Evolutionary conservation across 129 eudicot species (phyloP).

Genomic region (Silybum marianum): DNA sequence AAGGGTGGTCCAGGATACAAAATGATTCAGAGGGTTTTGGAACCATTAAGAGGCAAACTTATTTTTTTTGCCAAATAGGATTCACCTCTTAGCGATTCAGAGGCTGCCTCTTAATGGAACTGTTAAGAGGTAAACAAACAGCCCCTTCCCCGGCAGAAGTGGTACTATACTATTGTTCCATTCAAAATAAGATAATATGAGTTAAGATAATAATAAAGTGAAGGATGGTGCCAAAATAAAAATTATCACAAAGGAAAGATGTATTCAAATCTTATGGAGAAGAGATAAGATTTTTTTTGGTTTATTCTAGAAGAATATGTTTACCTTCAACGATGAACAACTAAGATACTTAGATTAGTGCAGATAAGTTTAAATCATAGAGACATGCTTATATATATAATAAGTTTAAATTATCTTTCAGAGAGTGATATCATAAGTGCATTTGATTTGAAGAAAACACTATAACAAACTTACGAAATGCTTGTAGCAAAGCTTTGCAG

Average conservation of each 20-base stretch:
- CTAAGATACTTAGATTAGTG: background rate
- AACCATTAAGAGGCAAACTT: too few species aligned
- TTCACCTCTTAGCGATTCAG: too few species aligned
- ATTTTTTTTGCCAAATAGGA: too few species aligned
- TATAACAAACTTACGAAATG: slow-evolving; percentile 65
- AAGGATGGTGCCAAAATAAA: background rate
- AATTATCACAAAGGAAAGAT: background rate
- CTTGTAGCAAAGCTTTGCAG: slow-evolving; percentile 96
- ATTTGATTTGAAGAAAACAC: background rate
- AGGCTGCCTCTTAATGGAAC: too few species aligned
- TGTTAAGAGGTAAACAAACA: too few species aligned
- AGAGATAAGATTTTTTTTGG: background rate
- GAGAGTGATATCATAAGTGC: background rate
- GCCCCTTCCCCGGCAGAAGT: background rate
- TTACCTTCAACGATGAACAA: background rate
- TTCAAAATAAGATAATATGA: background rate
- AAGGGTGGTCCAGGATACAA: too few species aligned
- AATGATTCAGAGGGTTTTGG: too few species aligned
- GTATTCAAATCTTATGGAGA: background rate
- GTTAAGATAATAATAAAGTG: background rate
- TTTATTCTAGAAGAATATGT: background rate
- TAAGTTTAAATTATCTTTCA: background rate
- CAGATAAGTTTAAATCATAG: background rate
- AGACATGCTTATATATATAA: background rate
- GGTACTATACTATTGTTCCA: background rate